Evolutionary conservation across 352 stramenopile species (phyloP), one percentile per base, ranked within the genome.

Genomic region (Phytopythium helicoides): DNA sequence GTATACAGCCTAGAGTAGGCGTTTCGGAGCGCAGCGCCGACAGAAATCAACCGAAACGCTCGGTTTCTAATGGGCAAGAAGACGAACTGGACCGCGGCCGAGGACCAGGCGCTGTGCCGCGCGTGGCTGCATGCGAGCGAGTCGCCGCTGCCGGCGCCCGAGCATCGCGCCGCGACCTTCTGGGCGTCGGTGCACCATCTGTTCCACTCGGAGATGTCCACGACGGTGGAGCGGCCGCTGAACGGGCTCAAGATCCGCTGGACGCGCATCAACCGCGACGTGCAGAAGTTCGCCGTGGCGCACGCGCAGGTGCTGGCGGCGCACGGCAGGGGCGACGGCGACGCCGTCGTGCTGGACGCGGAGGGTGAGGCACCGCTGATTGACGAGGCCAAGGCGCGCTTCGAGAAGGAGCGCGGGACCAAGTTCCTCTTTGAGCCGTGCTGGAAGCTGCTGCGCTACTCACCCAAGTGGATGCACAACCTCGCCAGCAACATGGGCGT

Each of bases 181-280:
- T 92, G 81, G 81, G 69, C 57, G 41, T 52, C 73, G 46, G 81
- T 89, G 45, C 67, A 70, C 50, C 65, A 85, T 35, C 39, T 89
- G 46, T 92, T 89, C 68, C 81, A 87, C 38, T 54, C 73, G 3
- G 78, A 92, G 61, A 47, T 85, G 40, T 64, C 73, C n/a, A 73
- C 72, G 19, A 55, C 71, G 3, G 66, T 86, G 28, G 76, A 89
- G 60, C 74, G 81, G 3, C 74, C 76, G 42, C 64, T 86, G 26
- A 92, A 72, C 21, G 81, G 81, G 1, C 74, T 92, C 52, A 92
- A 92, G 50, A 84, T 92, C 64, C 76, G 81, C 47, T 92, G 78
- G 78, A 88, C 76, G 35, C 81, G 81, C 50, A 87, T 92, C 58
- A 89, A 92, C 44, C 75, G 75, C 50, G 81, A 92, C 53, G 81